Base-by-base conservation (phyloP, 108 stramenopile species). In the Pseudonitzschia multistriata region DNA sequence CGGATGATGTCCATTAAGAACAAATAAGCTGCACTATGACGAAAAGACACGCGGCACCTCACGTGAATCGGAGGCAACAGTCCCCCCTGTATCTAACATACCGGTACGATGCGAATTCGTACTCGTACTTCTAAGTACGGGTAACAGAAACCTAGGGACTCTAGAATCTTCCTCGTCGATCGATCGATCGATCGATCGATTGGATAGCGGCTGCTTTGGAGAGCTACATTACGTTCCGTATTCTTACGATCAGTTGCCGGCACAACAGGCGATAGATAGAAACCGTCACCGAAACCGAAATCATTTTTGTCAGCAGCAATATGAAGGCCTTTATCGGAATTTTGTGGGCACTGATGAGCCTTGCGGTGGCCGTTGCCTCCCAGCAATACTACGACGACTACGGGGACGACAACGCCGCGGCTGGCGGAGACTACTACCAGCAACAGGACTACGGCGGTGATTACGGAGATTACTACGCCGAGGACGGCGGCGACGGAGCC, bases 361-460 rank as follows among this genome's bases (percentile, higher is more conserved):
- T 45, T 15, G n/a, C 40, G 37, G 24, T 64, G 17, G 63, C 25
- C 10, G 59, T 33, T 0, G 59, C 63, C 35, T 47, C 39, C 30
- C 42, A 64, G 40, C 28, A 64, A 40, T 40, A 64, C 25, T 64
- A 64, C 29, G 63, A 64, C 37, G 63, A 64, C 31, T 59, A 59
- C 57, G 57, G 57, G 57, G 34, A 59, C n/a, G 57, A 59, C 31
- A n/a, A n/a, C n/a, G n/a, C n/a, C n/a, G n/a, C n/a, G n/a, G 54
- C 13, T 13, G 57, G 31, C 4, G 57, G 57, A 15, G 57, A 59
- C 35, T 59, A 59, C 63, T 64, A 64, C 36, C 73, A 66, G 24
- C 66, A 67, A 50, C 60, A 71, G 21, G 70, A 62, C 17, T 71
- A 71, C 1, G 59, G 36, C 24, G 70, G 5, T 36, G 15, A 25